Evolutionary conservation across 768 basidiomycete genomes (phyloP), one percentile per base, ranked within the genome.

Genomic region (Lactifluus pinguis): DNA sequence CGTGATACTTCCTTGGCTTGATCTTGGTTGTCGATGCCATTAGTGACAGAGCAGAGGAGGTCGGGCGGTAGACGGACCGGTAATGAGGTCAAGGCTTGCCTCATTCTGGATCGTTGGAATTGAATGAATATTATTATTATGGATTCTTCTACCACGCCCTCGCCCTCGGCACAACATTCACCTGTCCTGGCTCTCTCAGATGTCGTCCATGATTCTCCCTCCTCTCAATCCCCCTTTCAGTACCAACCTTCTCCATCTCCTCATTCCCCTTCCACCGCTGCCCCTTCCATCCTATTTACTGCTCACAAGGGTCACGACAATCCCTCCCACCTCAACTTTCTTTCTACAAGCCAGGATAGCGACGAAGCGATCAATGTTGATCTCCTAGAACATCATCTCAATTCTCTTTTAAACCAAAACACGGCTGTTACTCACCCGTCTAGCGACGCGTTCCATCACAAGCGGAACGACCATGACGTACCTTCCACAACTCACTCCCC

Each of bases 171-270:
- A 15, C 80, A 72, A 83, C 73, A 68, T 49, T 76, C 72, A 39
- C 81, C 81, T 62, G 80, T 83, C 64, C 80, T 91, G 63, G 81
- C 83, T 69, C 82, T 91, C 67, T 90, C 89, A 49, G 89, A 91
- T 74, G 89, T 91, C 72, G 87, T 91, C 49, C 86, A 89, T 72
- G 88, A 90, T 70, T 86, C 88, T 59, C 79, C 85, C 34, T 79
- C 88, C 25, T 82, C 79, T 70, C 49, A 45, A 21, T 61, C 60
- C 51, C 81, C 86, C 67, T 82, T 69, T 59, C 62, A 52, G n/a
- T 53, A 64, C 7, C 65, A 63, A 11, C 65, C 68, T 72, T 63
- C 64, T 29, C 73, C 54, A 66, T 70, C 57, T 51, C 65, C 47
- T 51, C 52, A 47, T 29, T 44, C 60, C 3, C 60, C 49, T 4